These are phyloP conservation scores for Diplosphaera chodatii DNA, from an alignment of 139 green algal species.

Conservation along the genomic window DNA sequence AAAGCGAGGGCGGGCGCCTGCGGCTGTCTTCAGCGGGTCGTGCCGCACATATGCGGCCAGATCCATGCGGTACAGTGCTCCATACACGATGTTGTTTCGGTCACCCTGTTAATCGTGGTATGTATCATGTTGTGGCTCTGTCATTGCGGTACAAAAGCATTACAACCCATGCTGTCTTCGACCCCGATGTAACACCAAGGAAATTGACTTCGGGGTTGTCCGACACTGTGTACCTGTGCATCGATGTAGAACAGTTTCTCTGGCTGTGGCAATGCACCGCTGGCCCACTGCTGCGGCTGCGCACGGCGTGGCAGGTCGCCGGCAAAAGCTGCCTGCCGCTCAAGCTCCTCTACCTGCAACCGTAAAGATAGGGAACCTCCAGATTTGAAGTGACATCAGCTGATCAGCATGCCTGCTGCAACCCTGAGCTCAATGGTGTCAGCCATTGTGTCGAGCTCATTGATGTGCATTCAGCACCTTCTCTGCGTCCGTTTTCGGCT, in stretches of 20 bases:
- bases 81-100: conserved; percentile 56
- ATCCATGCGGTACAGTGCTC: conserved; percentile 47
- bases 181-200: too few relatives aligned
- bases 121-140: too few relatives aligned
- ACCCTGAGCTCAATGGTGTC: too few relatives aligned
- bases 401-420: too few relatives aligned
- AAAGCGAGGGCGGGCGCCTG: conserved; percentile 9
- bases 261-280: neutral
- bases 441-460: too few relatives aligned
- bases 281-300: neutral
- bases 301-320: neutral
- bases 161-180: too few relatives aligned
- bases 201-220: too few relatives aligned
- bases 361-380: too few relatives aligned
- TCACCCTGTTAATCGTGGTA: conserved; percentile 38
- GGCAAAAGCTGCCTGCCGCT: conserved; percentile 4
- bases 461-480: conserved; percentile 4
- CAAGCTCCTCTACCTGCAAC: conserved; percentile 7
- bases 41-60: conserved; percentile 43
- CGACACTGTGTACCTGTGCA: neutral
- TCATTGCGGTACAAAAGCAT: too few relatives aligned
- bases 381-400: too few relatives aligned
- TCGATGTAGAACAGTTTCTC: conserved; percentile 17
- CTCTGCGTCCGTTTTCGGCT: neutral
- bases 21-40: conserved; percentile 39